These are phyloP conservation scores for Casuarina equisetifolia DNA, from an alignment of 306 rosid genomes.

Conservation along the genomic window DNA sequence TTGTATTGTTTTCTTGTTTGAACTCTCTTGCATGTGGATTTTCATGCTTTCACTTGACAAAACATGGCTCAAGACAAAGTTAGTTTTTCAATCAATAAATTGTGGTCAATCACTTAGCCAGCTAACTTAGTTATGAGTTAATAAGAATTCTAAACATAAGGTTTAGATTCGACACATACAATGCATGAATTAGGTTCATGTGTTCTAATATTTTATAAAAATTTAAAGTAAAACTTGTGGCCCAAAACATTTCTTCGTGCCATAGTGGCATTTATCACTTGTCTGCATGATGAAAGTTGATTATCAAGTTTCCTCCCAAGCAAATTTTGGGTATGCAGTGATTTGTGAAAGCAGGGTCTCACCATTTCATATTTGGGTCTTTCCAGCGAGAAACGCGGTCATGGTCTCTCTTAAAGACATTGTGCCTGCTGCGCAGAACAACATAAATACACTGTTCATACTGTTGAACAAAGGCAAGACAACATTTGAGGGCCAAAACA, in stretches of 20 bases:
- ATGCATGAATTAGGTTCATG: no score
- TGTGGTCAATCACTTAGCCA: no score
- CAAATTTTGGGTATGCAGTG: neutral
- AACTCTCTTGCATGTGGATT: neutral
- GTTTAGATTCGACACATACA: no score
- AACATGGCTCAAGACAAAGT: no score
- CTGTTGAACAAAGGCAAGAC: constrained; percentile 59
- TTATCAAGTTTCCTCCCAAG: neutral
- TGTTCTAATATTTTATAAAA: no score
- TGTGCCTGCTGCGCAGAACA: constrained; percentile 81
- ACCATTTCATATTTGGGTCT: neutral
- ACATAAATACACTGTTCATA: constrained; percentile 68
- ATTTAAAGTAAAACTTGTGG: no score
- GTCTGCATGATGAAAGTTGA: neutral
- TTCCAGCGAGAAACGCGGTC: constrained; percentile 6
- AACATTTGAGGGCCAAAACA: constrained; percentile 53
- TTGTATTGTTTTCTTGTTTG: neutral
- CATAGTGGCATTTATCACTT: neutral
- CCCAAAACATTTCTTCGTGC: neutral
- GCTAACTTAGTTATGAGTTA: no score
- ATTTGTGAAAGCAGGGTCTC: neutral
- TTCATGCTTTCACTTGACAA: neutral
- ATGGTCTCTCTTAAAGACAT: constrained; percentile 62
- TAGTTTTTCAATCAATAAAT: no score
- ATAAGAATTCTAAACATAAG: no score